Conservation (phyloP, 2,329 filamentous ascomycete genomes). For the Phoma sp. region DNA sequence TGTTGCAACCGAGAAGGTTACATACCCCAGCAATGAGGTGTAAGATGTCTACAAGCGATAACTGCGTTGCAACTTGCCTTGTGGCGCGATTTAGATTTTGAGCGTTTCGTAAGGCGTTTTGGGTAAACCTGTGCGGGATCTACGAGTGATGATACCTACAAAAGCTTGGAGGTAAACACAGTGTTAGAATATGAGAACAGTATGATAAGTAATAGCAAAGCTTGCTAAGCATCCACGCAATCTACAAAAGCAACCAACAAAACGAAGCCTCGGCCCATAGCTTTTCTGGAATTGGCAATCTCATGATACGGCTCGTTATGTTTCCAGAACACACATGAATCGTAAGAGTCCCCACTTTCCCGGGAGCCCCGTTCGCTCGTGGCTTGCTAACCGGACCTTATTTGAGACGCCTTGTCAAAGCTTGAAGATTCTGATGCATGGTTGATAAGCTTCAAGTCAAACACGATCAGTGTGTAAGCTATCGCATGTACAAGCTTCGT, state of each 20-base stretch:
- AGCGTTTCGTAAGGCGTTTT: conserved; percentile 16
- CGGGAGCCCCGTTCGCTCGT: conserved; percentile 28
- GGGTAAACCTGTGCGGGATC: not conserved
- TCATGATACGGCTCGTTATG: conserved; percentile 18
- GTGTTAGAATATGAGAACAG: not conserved
- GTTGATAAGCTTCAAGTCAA: conserved; percentile 7
- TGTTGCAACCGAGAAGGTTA: conserved; percentile 54
- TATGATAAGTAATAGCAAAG: not conserved
- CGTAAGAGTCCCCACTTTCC: conserved; percentile 22
- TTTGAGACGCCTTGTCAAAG: conserved; percentile 13
- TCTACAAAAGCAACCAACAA: not conserved
- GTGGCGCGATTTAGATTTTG: conserved; percentile 3
- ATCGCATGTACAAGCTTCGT: too few species aligned
- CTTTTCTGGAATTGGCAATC: conserved; percentile 16
- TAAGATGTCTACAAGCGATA: conserved; percentile 12
- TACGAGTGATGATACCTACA: conserved; percentile 7
- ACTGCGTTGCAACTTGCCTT: not conserved
- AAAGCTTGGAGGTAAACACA: conserved; percentile 3
- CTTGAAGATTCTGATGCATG: conserved; percentile 1
- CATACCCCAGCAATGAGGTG: conserved; percentile 61
- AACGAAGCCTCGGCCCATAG: conserved; percentile 4
- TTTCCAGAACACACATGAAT: conserved; percentile 25
- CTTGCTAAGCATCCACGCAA: not conserved
- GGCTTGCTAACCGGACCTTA: conserved; percentile 15
- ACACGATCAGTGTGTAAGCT: not conserved